Evolutionary conservation across 257 asterid genomes (phyloP).

Genomic region (Solanum pennellii): DNA sequence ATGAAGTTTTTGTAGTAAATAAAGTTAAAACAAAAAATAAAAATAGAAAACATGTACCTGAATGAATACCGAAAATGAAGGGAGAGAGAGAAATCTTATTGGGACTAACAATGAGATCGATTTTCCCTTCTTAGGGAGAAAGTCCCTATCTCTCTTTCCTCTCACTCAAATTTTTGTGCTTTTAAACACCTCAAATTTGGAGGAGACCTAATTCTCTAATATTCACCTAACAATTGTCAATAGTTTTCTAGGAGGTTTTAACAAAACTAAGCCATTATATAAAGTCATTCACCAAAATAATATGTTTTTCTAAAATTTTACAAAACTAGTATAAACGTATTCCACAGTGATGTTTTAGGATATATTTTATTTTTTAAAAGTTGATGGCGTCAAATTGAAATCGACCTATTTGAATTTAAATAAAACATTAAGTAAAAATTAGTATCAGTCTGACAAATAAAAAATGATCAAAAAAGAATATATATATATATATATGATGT

Average conservation of each 20-base stretch:
- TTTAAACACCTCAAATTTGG: not conserved
- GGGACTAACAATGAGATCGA: not conserved
- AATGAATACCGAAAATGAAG: conserved; percentile 12
- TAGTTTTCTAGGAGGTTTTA: too few relatives aligned
- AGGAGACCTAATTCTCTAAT: not conserved
- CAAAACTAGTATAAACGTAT: too few relatives aligned
- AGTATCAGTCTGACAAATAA: not conserved
- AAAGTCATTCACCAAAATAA: too few relatives aligned
- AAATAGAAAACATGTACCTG: conserved; percentile 13
- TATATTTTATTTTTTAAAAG: too few relatives aligned
- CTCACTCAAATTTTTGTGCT: not conserved
- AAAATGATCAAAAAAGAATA: not conserved
- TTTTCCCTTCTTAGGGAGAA: not conserved
- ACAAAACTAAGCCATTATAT: too few relatives aligned
- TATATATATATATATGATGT: not conserved
- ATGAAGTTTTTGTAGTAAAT: not conserved
- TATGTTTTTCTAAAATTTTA: too few relatives aligned
- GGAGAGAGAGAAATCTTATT: conserved; percentile 4
- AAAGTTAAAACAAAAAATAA: not conserved
- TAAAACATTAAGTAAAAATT: not conserved
- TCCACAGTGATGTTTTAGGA: too few relatives aligned
- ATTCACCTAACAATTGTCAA: not conserved
- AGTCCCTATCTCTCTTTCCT: not conserved
- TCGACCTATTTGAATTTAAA: not conserved
- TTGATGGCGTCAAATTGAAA: too few relatives aligned